Percentiles rank a stretch among this genome's conserved stretches.
Conservation (phyloP, 495 filamentous ascomycete species). For the Clavariopsis aquatica region DNA sequence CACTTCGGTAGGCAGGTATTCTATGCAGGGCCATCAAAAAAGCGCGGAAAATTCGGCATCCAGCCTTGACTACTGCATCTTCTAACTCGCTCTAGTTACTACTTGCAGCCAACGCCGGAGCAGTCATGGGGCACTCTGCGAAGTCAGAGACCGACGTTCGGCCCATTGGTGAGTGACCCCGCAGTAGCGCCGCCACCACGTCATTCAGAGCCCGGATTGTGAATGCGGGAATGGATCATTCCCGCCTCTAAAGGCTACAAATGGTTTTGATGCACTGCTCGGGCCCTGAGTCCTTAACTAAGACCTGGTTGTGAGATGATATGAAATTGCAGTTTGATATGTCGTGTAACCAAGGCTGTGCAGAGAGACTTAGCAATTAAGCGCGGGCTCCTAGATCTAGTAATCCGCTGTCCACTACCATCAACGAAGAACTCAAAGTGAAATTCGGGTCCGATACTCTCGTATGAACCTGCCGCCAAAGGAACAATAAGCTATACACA, state of each 20-base stretch:
- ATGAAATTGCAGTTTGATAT: too few species aligned
- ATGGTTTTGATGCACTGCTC: too few species aligned
- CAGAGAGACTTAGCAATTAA: too few species aligned
- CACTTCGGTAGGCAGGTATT: too few species aligned
- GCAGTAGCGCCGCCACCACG: not conserved
- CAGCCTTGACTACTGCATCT: constrained; percentile 3
- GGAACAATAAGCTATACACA: constrained; percentile 28
- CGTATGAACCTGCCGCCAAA: not conserved
- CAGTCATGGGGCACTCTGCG: not conserved
- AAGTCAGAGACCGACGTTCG: not conserved
- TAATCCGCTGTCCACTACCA: too few species aligned
- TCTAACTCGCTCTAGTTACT: not conserved
- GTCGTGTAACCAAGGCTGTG: too few species aligned
- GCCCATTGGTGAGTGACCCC: not conserved
- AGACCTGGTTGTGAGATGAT: too few species aligned
- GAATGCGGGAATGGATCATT: not conserved
- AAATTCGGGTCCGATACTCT: not conserved
- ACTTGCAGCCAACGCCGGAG: not conserved
- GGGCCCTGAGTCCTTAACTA: too few species aligned
- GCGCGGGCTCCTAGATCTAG: too few species aligned
- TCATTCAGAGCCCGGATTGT: constrained; percentile 2
- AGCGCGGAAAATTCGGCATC: constrained; percentile 5
- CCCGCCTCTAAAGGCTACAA: too few species aligned
- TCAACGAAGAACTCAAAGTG: not conserved
- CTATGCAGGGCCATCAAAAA: not conserved